phyloP scores from a whole-genome alignment of 306 rosid species.

The Calophaca sinica region DNA sequence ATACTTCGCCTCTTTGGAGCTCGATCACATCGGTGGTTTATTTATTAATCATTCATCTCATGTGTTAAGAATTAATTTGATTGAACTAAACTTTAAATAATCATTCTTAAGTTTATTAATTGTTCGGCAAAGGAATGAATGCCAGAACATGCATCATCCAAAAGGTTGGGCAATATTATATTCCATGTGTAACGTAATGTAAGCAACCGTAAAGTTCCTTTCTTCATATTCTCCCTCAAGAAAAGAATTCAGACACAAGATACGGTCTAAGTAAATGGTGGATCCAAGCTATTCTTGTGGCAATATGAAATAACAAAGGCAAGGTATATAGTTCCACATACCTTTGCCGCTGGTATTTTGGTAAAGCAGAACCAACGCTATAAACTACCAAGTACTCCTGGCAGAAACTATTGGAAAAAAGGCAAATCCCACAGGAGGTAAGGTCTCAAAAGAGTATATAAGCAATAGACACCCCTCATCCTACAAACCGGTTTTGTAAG shows the following conservation, averaged over 20 bases:
- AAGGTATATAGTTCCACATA: not conserved
- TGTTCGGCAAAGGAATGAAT: conserved; percentile 31
- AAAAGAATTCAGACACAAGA: conserved; percentile 54
- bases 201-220: conserved; percentile 44
- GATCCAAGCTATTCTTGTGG: conserved; percentile 36
- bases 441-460: no score
- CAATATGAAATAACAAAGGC: conserved; percentile 12
- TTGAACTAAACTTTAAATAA: not conserved
- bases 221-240: conserved; percentile 57
- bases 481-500: no score
- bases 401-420: not conserved
- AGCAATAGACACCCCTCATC: no score
- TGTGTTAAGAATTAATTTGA: not conserved
- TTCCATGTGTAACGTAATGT: no score
- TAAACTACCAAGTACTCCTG: conserved; percentile 12
- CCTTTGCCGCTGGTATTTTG: not conserved
- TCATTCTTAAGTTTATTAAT: not conserved
- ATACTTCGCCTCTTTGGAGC: conserved; percentile 45
- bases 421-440: no score
- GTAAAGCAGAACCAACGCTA: not conserved
- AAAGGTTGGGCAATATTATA: conserved; percentile 8
- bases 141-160: conserved; percentile 31
- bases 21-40: not conserved
- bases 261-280: conserved; percentile 33
- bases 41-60: no score